Base-by-base conservation (phyloP, 495 filamentous ascomycete species). In the Aspergillus biplanus region DNA sequence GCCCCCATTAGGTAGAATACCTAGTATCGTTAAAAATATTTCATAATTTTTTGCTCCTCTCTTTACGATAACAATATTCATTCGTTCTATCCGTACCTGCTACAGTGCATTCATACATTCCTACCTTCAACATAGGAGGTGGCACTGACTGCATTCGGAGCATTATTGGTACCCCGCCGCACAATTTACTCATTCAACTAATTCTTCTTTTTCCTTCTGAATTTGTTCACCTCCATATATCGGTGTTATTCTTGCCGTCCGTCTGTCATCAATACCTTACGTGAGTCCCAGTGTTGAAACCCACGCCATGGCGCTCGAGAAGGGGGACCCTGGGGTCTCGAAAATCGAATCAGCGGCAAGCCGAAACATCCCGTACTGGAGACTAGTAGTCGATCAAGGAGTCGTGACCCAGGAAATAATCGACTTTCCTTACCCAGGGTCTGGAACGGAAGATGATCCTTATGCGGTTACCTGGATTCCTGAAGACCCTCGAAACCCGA, bases 401-500 rank as follows among this genome's bases (percentile, higher is more conserved):
- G 74, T 80, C 57, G 65, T 87, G 35, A 87, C 83, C 6, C 77
- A 80, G 27, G 80, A 80, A 63, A 82, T 92, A 13, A 69, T 85
- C 59, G 82, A 86, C 53, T 81, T 83, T 63, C 67, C 78, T 6
- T 94, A 92, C 68, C 70, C 79, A 42, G 91, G 92, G 13, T 79
- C 83, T 4, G 92, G 92, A 60, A 94, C 90, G 12, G 78, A 84
- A 31, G 87, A 90, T 11, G 86, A 91, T 49, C 92, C 92, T 0
- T 94, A 87, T 65, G 71, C 87, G 11, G 88, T 94, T 65, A 85
- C 88, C 61, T 95, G 88, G 78, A 83, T 94, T 4, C 85, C 86
- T 33, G 69, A 88, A 32, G 92, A 96, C 69, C 82, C 84, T 4
- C 83, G 86, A 59, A 90, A 94, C 70, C 89, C 91, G 4, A 86